Percentiles rank a stretch among this genome's conserved stretches.
Conservation (phyloP, 495 filamentous ascomycete genomes). For the Lasiosphaeriaceae sp. region DNA sequence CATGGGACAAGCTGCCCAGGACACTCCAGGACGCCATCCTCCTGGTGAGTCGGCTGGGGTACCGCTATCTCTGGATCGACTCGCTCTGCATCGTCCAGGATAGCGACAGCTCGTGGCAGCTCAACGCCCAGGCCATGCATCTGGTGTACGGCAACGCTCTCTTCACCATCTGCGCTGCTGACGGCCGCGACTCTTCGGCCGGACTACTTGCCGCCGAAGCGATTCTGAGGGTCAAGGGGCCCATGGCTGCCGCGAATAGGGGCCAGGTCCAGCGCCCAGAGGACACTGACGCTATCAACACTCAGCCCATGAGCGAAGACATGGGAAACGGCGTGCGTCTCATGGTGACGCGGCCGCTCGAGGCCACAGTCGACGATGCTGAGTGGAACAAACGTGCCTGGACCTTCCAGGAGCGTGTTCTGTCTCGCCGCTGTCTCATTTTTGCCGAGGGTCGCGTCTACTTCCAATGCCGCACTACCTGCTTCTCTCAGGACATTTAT, state of each 20-base stretch:
- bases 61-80: constrained; percentile 36
- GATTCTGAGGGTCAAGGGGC: background rate
- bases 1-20: constrained; percentile 15
- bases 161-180: constrained; percentile 22
- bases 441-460: constrained; percentile 29
- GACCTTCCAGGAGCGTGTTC: constrained; percentile 37
- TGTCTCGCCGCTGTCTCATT: constrained; percentile 32
- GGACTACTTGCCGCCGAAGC: constrained; percentile 4
- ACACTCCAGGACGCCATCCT: constrained; percentile 23
- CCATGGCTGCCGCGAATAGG: background rate
- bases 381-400: constrained; percentile 30
- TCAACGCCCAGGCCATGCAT: constrained; percentile 18
- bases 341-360: constrained; percentile 10
- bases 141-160: constrained; percentile 17
- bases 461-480: constrained; percentile 30
- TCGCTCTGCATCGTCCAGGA: constrained; percentile 32
- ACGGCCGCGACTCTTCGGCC: constrained; percentile 13
- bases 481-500: constrained; percentile 23
- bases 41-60: constrained; percentile 19
- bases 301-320: no score
- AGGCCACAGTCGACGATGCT: constrained; percentile 16
- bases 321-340: constrained; percentile 10
- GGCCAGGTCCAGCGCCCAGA: no score
- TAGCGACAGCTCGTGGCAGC: constrained; percentile 16
- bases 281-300: no score